Percentiles rank a stretch among this genome's conserved stretches.
Evolutionary conservation across 23 red algal genomes (phyloP).

Genomic region (Pyropia haitanensis): DNA sequence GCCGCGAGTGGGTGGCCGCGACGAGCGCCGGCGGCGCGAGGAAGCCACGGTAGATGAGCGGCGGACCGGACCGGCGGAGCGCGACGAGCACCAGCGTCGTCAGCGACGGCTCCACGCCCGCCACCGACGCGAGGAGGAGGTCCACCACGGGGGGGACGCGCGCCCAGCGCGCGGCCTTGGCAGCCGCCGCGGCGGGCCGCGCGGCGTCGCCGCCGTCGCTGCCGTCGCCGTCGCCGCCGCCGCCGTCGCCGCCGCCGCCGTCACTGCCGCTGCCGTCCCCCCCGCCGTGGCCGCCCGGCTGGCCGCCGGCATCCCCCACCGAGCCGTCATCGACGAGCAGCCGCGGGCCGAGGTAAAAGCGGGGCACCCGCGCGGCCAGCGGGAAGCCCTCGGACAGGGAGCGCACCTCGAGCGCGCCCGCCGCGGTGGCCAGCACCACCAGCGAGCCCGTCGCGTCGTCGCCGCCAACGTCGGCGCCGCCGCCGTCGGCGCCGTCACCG

Average conservation of each 20-base stretch:
- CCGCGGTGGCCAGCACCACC: background rate
- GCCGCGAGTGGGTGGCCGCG: background rate
- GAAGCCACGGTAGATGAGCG: constrained; percentile 46
- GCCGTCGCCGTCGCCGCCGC: background rate
- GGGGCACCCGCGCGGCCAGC: background rate
- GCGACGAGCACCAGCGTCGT: constrained; percentile 40
- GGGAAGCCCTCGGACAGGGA: background rate
- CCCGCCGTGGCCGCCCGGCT: background rate
- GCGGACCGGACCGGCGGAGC: constrained; percentile 21
- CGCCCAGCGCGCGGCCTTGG: background rate
- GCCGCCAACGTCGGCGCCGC: background rate
- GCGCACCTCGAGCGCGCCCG: background rate
- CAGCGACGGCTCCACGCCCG: background rate
- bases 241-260: background rate
- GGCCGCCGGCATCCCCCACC: background rate
- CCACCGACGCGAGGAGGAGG: no score
- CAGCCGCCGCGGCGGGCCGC: background rate
- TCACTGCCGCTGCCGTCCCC: background rate
- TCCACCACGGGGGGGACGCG: background rate
- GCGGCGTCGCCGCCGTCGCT: background rate
- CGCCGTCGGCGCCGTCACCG: no score
- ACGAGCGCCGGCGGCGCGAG: background rate
- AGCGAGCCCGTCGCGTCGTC: background rate
- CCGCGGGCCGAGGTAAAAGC: background rate
- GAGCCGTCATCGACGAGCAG: background rate